These are phyloP conservation scores for Exophiala phaeomuriformis DNA, from an alignment of 2,329 filamentous ascomycete genomes.

Conservation along the genomic window DNA sequence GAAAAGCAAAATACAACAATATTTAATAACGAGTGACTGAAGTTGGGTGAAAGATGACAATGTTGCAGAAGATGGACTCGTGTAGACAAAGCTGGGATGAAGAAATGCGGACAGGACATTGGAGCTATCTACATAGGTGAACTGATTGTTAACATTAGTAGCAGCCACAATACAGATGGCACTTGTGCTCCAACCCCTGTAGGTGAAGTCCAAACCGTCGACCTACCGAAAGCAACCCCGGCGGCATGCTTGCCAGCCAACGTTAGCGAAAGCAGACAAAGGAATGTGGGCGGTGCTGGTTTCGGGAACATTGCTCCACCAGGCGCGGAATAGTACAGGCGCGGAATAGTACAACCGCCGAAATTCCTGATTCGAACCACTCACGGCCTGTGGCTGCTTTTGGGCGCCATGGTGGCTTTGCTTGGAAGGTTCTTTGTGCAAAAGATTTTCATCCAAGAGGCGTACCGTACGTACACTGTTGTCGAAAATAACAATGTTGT, in stretches of 20 bases:
- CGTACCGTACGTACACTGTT: too few relatives aligned
- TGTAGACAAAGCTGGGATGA: not conserved
- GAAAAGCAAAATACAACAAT: not conserved
- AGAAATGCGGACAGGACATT: not conserved
- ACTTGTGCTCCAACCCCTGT: not conserved
- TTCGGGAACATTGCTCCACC: conserved; percentile 9
- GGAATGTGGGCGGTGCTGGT: conserved; percentile 15
- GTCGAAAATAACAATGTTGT: too few relatives aligned
- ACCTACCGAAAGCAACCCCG: conserved; percentile 5
- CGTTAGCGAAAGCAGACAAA: conserved; percentile 14
- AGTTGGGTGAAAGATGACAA: not conserved
- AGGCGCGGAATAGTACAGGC: conserved; percentile 1
- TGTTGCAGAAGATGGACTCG: too few relatives aligned
- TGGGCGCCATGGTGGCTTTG: conserved; percentile 5
- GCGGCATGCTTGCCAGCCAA: conserved; percentile 19
- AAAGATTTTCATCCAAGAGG: not conserved
- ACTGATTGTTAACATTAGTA: not conserved
- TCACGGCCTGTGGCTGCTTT: not conserved
- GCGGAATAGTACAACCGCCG: conserved; percentile 1
- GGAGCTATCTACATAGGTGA: not conserved
- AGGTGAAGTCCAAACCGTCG: not conserved
- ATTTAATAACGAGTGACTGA: not conserved
- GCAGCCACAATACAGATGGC: not conserved
- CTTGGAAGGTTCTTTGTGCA: not conserved
- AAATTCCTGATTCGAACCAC: conserved; percentile 5